Base-by-base conservation (phyloP, 352 stramenopile genomes). In the Pythium aquatile region DNA sequence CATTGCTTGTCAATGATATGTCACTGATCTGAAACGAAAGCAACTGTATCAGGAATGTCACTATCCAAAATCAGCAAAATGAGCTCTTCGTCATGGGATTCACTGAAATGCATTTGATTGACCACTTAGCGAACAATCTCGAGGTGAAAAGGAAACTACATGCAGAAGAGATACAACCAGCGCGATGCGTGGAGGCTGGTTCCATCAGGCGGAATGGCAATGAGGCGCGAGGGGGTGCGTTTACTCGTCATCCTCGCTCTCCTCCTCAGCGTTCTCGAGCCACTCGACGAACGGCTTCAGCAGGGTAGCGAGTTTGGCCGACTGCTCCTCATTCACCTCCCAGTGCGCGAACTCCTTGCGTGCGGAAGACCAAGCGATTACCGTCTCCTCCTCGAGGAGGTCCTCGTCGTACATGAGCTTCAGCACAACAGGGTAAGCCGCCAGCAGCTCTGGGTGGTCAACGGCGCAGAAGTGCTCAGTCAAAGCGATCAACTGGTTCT, bases 351-450 rank as follows among this genome's bases (percentile, higher is more conserved):
- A 93, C 59, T 93, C 77, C 65, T 88, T 93, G 65, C 85, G 81
- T 17, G 77, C 85, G 69, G 75, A 81, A 8, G 87, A 85, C 97
- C 97, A 99, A 49, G 93, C 80, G 5, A 98, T 72, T 17, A 99
- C 92, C 32, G 77, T 91, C 55, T 99, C 96, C 68, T 99, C 97
- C 40, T 98, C 91, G 14, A 99, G 70, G 13, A 98, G 68, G 66
- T 99, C 97, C 56, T 98, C 91, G 69, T 99, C 97, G 78, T 98
- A 99, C 7, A 99, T 67, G 14, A 98, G 78, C 86, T 99, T 99
- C 26, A 99, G 76, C 30, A 99, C 76, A 40, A 99, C 90, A 32
- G 96, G 90, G 75, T 98, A 99, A 46, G 84, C 83, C 30, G 68
- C 70, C 20, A 81, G 63, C 17, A 96, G 63, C 29, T 84, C 72